Conservation (phyloP, 1,139 yeast species). For the Pichia cactophila region DNA sequence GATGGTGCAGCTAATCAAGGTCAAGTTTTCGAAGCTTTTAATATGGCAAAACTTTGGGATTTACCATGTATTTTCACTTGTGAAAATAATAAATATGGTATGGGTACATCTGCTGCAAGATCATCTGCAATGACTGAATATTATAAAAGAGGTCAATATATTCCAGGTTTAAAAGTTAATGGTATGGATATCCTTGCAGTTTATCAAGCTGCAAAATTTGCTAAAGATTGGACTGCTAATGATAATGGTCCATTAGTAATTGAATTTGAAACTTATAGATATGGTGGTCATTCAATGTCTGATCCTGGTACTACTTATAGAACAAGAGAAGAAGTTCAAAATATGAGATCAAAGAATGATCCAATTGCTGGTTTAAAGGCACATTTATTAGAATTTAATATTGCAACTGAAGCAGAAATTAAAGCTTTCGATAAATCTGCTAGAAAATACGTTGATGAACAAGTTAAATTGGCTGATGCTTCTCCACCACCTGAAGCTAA, state of each 20-base stretch:
- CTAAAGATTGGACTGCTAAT: slow-evolving; percentile 88
- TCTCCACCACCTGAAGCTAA: slow-evolving; percentile 94
- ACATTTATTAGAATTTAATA: slow-evolving; percentile 68
- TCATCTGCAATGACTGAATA: slow-evolving; percentile 95
- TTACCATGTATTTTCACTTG: slow-evolving; percentile 91
- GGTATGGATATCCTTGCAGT: slow-evolving; percentile 97
- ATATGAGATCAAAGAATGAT: slow-evolving; percentile 97
- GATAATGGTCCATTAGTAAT: slow-evolving; percentile 95
- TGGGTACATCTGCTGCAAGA: slow-evolving; percentile 98
- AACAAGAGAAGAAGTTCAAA: slow-evolving; percentile 99
- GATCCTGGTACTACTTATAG: slow-evolving; percentile 99
- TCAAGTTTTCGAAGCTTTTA: slow-evolving; percentile 93
- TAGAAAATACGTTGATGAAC: slow-evolving; percentile 90
- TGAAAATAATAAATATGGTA: slow-evolving; percentile 98
- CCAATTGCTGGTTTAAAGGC: slow-evolving; percentile 95
- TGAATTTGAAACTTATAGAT: slow-evolving; percentile 97
- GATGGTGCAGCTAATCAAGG: slow-evolving; percentile 99
- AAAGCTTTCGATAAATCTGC: slow-evolving; percentile 93
- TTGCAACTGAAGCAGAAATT: slow-evolving; percentile 91
- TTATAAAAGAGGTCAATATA: slow-evolving; percentile 98
- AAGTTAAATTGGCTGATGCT: slow-evolving; percentile 88
- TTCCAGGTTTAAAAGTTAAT: slow-evolving; percentile 95
- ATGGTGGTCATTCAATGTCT: slow-evolving; percentile 99
- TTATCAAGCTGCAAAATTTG: slow-evolving; percentile 93
- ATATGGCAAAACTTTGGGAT: slow-evolving; percentile 99